Evolutionary conservation across 495 filamentous ascomycete species (phyloP), one percentile per base, ranked within the genome.

Genomic region (Gamarada debralockiae): DNA sequence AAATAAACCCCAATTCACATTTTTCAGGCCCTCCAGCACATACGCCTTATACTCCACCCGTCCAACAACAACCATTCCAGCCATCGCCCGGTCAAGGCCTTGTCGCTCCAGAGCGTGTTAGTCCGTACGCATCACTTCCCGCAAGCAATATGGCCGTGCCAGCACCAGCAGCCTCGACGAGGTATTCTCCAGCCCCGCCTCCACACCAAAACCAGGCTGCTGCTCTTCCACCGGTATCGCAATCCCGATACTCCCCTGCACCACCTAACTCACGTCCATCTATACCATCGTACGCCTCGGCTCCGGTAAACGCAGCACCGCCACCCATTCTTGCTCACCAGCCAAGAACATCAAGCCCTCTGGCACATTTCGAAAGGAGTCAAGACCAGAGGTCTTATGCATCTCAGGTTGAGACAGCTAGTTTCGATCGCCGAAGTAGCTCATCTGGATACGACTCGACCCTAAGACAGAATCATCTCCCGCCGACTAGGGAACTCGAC

Each of bases 271-370:
- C 55, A 27, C 67, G 68, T 10, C 51, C 71, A 27, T 64, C 79
- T 62, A 61, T 72, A 2, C 66, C 63, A 48, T 61, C 66, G 17
- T 67, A 66, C 18, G 52, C 60, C 56, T 67, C 67, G 43, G 69
- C 78, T 23, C 73, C 79, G 3, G 55, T 12, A 21, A 20, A 18
- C 10, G 9, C 38, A 12, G 44, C 48, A 40, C 51, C 45, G 1
- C 18, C 57, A 15, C 60, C 57, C 25, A 17, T 75, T 3, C 70
- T 90, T 59, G 77, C 85, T 12, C 90, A 90, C 67, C 88, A 88
- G 51, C 89, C 90, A 8, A 81, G 89, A 48, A 93, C 89, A 17
- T 93, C 87, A 17, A 95, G 90, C 62, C 90, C 89, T 10, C 73
- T 95, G 24, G 91, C 88, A 17, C 82, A 91, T 59, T 79, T 77